phyloP scores from a whole-genome alignment of 2,329 filamentous ascomycete species.

The Colletotrichum liriopes region DNA sequence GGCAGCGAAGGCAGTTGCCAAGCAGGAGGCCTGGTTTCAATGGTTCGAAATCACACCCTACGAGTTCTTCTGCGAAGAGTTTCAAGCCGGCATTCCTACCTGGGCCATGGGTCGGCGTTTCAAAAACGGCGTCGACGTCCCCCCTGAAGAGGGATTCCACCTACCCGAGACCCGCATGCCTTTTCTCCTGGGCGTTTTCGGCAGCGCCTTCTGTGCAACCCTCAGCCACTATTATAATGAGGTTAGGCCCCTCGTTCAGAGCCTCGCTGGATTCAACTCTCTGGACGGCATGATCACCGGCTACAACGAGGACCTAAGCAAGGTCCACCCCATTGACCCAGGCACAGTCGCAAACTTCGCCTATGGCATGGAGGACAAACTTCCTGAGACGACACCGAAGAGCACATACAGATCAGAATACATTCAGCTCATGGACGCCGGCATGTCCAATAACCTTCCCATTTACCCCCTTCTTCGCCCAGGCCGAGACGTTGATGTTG shows the following conservation, averaged over 20 bases:
- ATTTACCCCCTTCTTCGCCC: conserved; percentile 94
- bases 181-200: conserved; percentile 93
- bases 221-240: conserved; percentile 97
- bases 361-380: conserved; percentile 81
- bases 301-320: conserved; percentile 83
- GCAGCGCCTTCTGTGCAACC: conserved; percentile 95
- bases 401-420: conserved; percentile 81
- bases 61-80: conserved; percentile 95
- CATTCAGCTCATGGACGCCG: conserved; percentile 93
- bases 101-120: conserved; percentile 94
- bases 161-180: conserved; percentile 89
- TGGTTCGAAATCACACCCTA: conserved; percentile 98
- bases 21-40: conserved; percentile 90
- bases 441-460: conserved; percentile 98
- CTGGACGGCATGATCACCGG: conserved; percentile 88
- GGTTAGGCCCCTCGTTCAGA: conserved; percentile 84
- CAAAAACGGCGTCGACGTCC: conserved; percentile 77
- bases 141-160: conserved; percentile 76
- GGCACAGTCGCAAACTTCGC: conserved; percentile 92
- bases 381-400: conserved; percentile 84
- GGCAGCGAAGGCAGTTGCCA: conserved; percentile 66
- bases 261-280: conserved; percentile 80
- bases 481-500: conserved; percentile 88
- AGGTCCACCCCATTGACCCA: conserved; percentile 95
- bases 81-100: conserved; percentile 91